Percentiles rank a stretch among this genome's conserved stretches.
phyloP scores from a whole-genome alignment of 129 eudicot species.

The Gnaphalium uliginosum region DNA sequence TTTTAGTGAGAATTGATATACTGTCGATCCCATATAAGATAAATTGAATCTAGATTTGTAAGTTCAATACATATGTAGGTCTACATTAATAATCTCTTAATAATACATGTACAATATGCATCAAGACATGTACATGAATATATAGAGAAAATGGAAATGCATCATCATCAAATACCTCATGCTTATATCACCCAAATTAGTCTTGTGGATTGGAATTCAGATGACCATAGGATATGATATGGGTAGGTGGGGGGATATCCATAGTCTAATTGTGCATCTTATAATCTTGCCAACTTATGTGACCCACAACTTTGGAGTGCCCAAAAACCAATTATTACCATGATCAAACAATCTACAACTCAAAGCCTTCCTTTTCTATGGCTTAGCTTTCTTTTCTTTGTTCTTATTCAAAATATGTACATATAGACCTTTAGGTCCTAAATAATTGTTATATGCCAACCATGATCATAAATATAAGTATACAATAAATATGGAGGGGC shows the following conservation, averaged over 20 bases:
- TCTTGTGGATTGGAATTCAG: slow-evolving; percentile 54
- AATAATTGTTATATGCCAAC: background rate
- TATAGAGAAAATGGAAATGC: slow-evolving; percentile 27
- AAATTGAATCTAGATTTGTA: background rate
- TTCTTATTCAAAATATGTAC: slow-evolving; percentile 15
- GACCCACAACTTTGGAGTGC: slow-evolving; percentile 56
- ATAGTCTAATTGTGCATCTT: slow-evolving; percentile 44
- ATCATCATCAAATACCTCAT: slow-evolving; percentile 55
- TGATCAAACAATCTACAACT: slow-evolving; percentile 45
- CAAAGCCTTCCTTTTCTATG: slow-evolving; percentile 21
- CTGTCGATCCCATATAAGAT: slow-evolving; percentile 7
- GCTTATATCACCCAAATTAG: slow-evolving; percentile 58
- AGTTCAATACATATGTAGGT: background rate
- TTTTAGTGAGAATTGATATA: slow-evolving; percentile 1
- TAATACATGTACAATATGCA: slow-evolving; percentile 10
- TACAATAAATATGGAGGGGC: background rate
- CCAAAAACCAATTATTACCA: slow-evolving; percentile 42
- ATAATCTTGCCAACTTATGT: slow-evolving; percentile 28
- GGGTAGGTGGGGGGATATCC: slow-evolving; percentile 43
- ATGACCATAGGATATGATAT: slow-evolving; percentile 27
- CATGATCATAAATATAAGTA: slow-evolving; percentile 9
- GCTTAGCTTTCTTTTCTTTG: slow-evolving; percentile 2
- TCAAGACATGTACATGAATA: slow-evolving; percentile 14
- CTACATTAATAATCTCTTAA: background rate
- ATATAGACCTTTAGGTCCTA: background rate